Evolutionary conservation across 73 alveolate species (phyloP), one percentile per base, ranked within the genome.

Genomic region (Paramecium tetraurelia): DNA sequence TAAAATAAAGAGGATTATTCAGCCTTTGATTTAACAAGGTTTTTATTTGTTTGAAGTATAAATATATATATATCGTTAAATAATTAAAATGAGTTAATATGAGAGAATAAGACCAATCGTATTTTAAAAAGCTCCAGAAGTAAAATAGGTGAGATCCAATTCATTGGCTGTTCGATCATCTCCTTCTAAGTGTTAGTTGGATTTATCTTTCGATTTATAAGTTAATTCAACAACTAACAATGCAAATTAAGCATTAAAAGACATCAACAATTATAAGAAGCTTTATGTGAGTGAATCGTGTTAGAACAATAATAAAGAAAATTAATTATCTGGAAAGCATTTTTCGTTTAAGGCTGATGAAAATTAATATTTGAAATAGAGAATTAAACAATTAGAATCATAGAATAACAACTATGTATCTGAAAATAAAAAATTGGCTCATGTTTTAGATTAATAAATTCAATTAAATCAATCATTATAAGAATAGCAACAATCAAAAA

Each of bases 341-440:
- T 72, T 72, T 38, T 72, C 40, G 14, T 72, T 72, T 38, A 72
- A 72, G 59, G 36, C 24, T 14, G 86, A 72, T 72, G 86, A 72
- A 72, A 40, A 20, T 14, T 38, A 72, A 72, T 72, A 72, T 72
- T 18, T 72, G 59, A 36, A 72, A 72, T 16, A 72, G 11, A 72
- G 86, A 72, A 40, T 72, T 11, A 20, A 31, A 36, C 21, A 72
- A 72, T 40, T 72, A 33, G 86, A 72, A 72, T 35, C 36, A 16
- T 40, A 72, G 12, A 72, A 72, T 38, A 72, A 72, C 14, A 72
- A 72, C 27, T 72, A 72, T 40, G 46, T 72, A 18, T 16, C 57
- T 36, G 86, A 72, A 72, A 72, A 72, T 40, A 72, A 72, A 40
- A 72, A 72, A 38, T 72, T 72, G 24, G 86, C 86, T 35, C 86